Percentiles rank a stretch among this genome's conserved stretches.
phyloP scores from a whole-genome alignment of 352 stramenopile species.

The Phytophthora pinifolia region DNA sequence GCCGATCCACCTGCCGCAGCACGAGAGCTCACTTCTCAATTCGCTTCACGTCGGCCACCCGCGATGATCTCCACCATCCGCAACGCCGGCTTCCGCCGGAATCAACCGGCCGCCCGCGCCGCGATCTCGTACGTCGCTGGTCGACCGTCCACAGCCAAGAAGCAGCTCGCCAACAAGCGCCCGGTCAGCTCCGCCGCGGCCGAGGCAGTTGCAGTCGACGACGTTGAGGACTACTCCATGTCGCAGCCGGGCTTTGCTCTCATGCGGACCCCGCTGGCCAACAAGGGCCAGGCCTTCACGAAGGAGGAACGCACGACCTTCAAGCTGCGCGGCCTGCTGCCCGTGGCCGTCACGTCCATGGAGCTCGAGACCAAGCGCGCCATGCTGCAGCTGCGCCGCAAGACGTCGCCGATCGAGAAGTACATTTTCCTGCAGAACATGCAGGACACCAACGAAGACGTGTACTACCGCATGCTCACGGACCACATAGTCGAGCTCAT shows the following conservation, averaged over 20 bases:
- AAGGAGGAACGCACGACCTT: constrained; percentile 85
- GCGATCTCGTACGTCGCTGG: constrained; percentile 23
- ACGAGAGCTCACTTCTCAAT: constrained; percentile 23
- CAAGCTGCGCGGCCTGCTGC: constrained; percentile 91
- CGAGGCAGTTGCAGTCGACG: constrained; percentile 5
- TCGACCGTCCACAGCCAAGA: not conserved
- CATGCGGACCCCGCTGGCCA: constrained; percentile 88
- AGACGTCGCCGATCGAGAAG: constrained; percentile 90
- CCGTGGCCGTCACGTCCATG: constrained; percentile 78
- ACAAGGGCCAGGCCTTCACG: constrained; percentile 95
- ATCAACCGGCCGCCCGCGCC: constrained; percentile 8
- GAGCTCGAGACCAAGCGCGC: constrained; percentile 89
- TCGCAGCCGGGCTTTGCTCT: constrained; percentile 12
- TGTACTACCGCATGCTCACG: constrained; percentile 93
- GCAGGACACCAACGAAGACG: constrained; percentile 88
- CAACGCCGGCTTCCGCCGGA: constrained; percentile 8
- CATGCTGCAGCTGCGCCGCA: constrained; percentile 81
- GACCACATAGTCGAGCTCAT: constrained; percentile 92
- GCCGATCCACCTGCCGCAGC: constrained; percentile 1
- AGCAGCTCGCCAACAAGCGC: constrained; percentile 17
- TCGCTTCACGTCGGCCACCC: not conserved
- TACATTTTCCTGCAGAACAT: constrained; percentile 92
- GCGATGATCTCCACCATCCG: constrained; percentile 26
- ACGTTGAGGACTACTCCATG: constrained; percentile 8
- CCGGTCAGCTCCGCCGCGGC: constrained; percentile 16